These are phyloP conservation scores for Mikania micrantha DNA, from an alignment of 129 eudicot genomes.

Conservation along the genomic window DNA sequence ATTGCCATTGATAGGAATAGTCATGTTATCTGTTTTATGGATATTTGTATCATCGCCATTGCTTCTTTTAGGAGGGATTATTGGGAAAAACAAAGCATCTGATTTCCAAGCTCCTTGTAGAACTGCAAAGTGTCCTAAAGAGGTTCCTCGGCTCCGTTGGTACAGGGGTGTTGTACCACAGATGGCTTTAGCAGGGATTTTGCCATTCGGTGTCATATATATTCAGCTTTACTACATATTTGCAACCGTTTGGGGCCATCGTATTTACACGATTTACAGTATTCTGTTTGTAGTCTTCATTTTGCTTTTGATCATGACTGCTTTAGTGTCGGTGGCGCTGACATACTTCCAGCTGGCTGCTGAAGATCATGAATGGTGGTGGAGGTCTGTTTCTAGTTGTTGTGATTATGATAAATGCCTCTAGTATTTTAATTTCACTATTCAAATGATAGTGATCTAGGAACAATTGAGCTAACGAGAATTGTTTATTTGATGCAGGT, in stretches of 20 bases:
- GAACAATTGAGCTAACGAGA: neutral
- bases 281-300: constrained; percentile 38
- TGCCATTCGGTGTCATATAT: constrained; percentile 53
- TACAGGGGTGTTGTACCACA: constrained; percentile 48
- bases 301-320: constrained; percentile 47
- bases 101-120: constrained; percentile 50
- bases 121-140: constrained; percentile 45
- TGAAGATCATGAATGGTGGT: constrained; percentile 77
- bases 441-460: neutral
- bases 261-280: constrained; percentile 42
- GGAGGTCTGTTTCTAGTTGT: constrained; percentile 23
- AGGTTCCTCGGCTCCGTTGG: constrained; percentile 49
- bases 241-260: constrained; percentile 45
- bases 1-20: constrained; percentile 39
- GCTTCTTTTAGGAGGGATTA: constrained; percentile 44
- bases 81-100: constrained; percentile 35
- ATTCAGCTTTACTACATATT: constrained; percentile 49
- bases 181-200: constrained; percentile 59
- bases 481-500: constrained; percentile 24
- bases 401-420: neutral
- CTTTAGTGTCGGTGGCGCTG: constrained; percentile 48
- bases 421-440: neutral
- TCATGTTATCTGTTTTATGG: constrained; percentile 37
- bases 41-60: constrained; percentile 39
- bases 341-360: constrained; percentile 69